Evolutionary conservation across 2,329 filamentous ascomycete genomes (phyloP), one percentile per base, ranked within the genome.

Genomic region (Fusarium sp.): DNA sequence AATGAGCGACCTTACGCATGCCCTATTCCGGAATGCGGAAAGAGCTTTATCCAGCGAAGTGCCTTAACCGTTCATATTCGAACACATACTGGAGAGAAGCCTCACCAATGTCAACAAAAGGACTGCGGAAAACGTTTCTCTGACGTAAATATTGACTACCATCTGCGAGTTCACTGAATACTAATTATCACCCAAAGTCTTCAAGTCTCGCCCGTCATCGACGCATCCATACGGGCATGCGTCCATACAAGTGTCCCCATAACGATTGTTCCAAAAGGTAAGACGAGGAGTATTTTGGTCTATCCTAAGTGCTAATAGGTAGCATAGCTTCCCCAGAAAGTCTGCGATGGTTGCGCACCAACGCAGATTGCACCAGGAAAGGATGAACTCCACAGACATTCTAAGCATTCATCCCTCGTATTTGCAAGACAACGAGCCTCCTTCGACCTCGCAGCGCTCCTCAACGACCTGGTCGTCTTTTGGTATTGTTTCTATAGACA

Each of bases 51-150:
- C 68, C 89, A 91, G 74, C 83, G 88, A 64, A 91, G 89, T 77
- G 89, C 89, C 38, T 79, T 91, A 69, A 91, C 88, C 4, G 89
- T 91, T 40, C 90, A 92, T 75, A 89, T 89, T 57, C 86, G 90
- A 67, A 91, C 89, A 13, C 90, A 91, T 69, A 91, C 89, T 1
- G 88, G 89, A 61, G 90, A 92, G 80, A 92, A 92, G 78, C 90
- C 89, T 59, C 88, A 92, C 70, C 85, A 88, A 71, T 92, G 90
- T 74, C 84, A 89, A 74, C 86, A 89, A 68, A 79, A 85, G 26
- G 88, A 86, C 20, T 91, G 89, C 72, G 87, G 86, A 45, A 92
- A 91, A 80, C 83, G 87, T 40, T 92, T 92, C 74, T 91, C 89
- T 56, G 89, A 92, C 78, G 89, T 90, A 79, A 70, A 87, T 83